Evolutionary conservation across 805 yeast species (phyloP).

Genomic region (Lipomyces yamadae): DNA sequence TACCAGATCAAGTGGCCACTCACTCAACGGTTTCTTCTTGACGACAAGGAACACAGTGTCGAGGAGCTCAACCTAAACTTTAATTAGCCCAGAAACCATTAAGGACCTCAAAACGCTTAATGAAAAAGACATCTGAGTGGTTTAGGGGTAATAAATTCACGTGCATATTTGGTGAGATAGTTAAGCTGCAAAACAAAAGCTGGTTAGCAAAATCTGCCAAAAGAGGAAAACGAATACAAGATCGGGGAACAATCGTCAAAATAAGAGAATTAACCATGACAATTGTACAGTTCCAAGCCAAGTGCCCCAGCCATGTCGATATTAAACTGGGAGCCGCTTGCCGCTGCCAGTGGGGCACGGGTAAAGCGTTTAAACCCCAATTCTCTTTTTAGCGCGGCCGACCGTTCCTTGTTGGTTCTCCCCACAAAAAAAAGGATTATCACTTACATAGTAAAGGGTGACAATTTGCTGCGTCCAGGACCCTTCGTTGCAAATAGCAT

Average conservation of each 20-base stretch:
- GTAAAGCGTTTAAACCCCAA: neutral
- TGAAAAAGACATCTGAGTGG: neutral
- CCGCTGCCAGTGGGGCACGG: neutral
- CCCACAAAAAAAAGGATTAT: neutral
- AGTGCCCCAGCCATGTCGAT: neutral
- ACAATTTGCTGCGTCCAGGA: slow-evolving; percentile 87
- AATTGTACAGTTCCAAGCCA: neutral
- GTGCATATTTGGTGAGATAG: slow-evolving; percentile 77
- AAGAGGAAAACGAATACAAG: neutral
- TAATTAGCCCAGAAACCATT: slow-evolving; percentile 6
- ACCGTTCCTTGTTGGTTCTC: neutral
- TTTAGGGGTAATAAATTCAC: slow-evolving; percentile 25
- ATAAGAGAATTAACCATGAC: neutral
- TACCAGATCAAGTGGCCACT: slow-evolving; percentile 7
- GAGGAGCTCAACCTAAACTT: slow-evolving; percentile 64
- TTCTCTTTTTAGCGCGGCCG: too few species aligned
- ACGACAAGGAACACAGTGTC: slow-evolving; percentile 92
- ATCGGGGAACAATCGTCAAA: neutral
- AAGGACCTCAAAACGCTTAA: too few species aligned
- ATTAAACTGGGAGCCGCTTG: neutral
- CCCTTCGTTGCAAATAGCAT: slow-evolving; percentile 74
- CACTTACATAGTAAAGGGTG: slow-evolving; percentile 67
- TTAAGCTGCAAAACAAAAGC: slow-evolving; percentile 55
- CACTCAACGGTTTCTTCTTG: slow-evolving; percentile 80
- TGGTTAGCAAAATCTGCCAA: slow-evolving; percentile 14